phyloP scores from a whole-genome alignment of 306 rosid genomes.

The Fragaria vesca region DNA sequence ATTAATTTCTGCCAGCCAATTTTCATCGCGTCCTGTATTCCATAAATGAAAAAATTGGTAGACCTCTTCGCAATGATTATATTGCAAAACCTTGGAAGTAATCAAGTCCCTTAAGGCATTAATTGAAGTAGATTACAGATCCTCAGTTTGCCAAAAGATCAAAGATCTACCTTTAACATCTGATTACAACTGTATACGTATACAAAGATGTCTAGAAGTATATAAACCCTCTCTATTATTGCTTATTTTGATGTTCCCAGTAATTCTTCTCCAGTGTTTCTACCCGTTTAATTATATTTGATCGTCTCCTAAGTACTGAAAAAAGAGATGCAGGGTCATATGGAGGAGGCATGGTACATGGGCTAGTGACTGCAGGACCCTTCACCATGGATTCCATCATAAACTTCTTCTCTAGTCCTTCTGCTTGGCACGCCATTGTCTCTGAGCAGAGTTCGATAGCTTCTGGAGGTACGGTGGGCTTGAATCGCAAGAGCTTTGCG shows the following conservation, averaged over 20 bases:
- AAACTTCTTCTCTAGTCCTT: slow-evolving; percentile 43
- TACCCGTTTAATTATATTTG: slow-evolving; percentile 39
- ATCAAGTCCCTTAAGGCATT: not conserved
- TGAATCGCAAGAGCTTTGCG: slow-evolving; percentile 61
- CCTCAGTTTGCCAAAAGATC: not conserved
- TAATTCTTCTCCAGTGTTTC: slow-evolving; percentile 50
- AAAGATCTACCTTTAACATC: not conserved
- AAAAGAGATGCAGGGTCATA: slow-evolving; percentile 61
- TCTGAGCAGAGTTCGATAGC: slow-evolving; percentile 69
- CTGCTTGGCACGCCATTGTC: slow-evolving; percentile 67
- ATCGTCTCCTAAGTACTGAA: slow-evolving; percentile 35
- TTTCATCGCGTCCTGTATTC: not conserved
- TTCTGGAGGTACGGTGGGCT: slow-evolving; percentile 46
- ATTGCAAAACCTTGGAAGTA: not conserved
- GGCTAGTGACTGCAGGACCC: slow-evolving; percentile 47
- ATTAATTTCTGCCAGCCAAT: not conserved
- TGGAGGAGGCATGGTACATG: slow-evolving; percentile 68
- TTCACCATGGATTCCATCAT: slow-evolving; percentile 72
- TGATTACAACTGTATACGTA: not conserved
- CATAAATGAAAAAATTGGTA: not conserved
- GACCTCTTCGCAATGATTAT: not conserved
- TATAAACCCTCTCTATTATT: slow-evolving; percentile 23
- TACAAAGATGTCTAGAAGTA: not conserved
- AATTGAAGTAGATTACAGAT: not conserved
- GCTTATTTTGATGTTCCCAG: slow-evolving; percentile 40